phyloP scores from a whole-genome alignment of 2,329 filamentous ascomycete species.

The Trichophyton mentagrophytes region DNA sequence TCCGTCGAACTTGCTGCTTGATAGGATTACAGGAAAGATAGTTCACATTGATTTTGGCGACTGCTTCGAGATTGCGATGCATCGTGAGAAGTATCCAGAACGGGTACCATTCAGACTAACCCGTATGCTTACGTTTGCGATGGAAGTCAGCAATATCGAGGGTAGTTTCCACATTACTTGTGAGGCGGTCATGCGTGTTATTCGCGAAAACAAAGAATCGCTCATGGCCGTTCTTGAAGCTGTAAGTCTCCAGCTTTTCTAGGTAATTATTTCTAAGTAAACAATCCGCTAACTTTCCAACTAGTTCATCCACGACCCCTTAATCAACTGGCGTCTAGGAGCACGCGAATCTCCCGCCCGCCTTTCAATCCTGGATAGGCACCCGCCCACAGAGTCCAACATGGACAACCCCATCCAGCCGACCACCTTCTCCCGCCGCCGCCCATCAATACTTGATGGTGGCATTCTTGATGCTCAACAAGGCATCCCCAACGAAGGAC shows the following conservation, averaged over 20 bases:
- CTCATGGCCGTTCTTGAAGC: slow-evolving; percentile 97
- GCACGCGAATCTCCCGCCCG: slow-evolving; percentile 49
- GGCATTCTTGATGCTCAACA: slow-evolving; percentile 34
- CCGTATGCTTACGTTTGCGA: slow-evolving; percentile 97
- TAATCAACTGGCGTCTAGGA: slow-evolving; percentile 86
- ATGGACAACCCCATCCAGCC: slow-evolving; percentile 43
- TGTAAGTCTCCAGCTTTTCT: slow-evolving; percentile 44
- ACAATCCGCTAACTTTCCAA: background rate
- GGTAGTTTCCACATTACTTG: slow-evolving; percentile 97
- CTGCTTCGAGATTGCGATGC: slow-evolving; percentile 99
- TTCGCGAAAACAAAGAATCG: slow-evolving; percentile 94
- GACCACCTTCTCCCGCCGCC: slow-evolving; percentile 54
- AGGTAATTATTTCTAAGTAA: background rate
- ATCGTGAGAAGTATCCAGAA: slow-evolving; percentile 97
- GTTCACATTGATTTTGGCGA: slow-evolving; percentile 99
- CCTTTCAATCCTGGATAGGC: slow-evolving; percentile 49
- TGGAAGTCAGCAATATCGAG: slow-evolving; percentile 99
- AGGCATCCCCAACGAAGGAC: slow-evolving; percentile 32
- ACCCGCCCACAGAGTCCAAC: slow-evolving; percentile 40
- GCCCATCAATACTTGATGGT: slow-evolving; percentile 56
- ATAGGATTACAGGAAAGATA: slow-evolving; percentile 89
- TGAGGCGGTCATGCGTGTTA: slow-evolving; percentile 94
- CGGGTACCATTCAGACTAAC: slow-evolving; percentile 95
- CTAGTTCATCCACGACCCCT: slow-evolving; percentile 97
- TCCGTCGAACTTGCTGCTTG: slow-evolving; percentile 94